Base-by-base conservation (phyloP, 768 basidiomycete species). In the Lentinula raphanica region DNA sequence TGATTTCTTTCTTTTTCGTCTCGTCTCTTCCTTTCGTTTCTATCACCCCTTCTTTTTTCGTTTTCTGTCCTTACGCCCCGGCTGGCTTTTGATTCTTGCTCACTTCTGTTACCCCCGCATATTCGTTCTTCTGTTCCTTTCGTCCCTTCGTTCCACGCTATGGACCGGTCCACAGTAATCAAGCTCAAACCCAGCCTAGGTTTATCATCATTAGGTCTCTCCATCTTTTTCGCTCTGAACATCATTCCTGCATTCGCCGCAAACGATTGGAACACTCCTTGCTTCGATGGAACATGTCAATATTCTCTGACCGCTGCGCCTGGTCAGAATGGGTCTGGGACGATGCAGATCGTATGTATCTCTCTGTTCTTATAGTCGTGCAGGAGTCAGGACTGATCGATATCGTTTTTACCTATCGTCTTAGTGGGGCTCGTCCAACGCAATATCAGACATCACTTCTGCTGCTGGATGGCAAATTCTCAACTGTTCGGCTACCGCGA, bases 381-480 rank as follows among this genome's bases (percentile, higher is more conserved):
- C n/a, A n/a, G n/a, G n/a, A n/a, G n/a, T n/a, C n/a, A n/a, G n/a
- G n/a, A n/a, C n/a, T n/a, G n/a, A n/a, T n/a, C n/a, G n/a, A n/a
- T 23, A 31, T 15, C n/a, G 17, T 44, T 13, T 28, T 35, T 51
- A 48, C 15, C n/a, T 23, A 23, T 60, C 28, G 21, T 29, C 58
- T 15, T 45, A 62, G 50, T 68, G 64, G 62, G 64, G 63, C 11
- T 56, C 46, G 4, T 3, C 60, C 0, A 54, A 59, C 23, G 62
- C 65, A 11, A 66, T 68, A 39, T 63, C 67, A 4, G 58, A 67
- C 54, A 62, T 67, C 21, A 67, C 66, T 15, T 54, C 60, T 13
- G 74, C 73, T 11, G 74, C 72, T 8, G 74, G 74, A 28, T 76
- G 75, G 75, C 61, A 61, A 11, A 73, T 76, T 40, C 60, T 73